Evolutionary conservation across 2,329 filamentous ascomycete genomes (phyloP).

Genomic region (Aspergillus aculeatus): DNA sequence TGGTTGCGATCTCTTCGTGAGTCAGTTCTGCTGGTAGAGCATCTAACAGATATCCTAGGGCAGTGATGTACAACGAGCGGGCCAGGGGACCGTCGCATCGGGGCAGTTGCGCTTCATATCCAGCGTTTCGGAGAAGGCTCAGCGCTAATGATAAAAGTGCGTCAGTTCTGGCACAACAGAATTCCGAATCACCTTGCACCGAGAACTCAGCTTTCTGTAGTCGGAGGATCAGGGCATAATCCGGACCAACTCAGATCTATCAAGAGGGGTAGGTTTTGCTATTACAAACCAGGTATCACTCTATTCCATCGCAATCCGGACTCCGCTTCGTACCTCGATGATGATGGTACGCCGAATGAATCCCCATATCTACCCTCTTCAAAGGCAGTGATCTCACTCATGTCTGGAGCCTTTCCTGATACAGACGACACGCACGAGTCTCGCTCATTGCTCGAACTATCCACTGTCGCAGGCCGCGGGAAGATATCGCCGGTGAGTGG

Average conservation of each 20-base stretch:
- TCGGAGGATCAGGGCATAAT: not conserved
- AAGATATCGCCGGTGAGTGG: not conserved
- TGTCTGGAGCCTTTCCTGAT: conserved; percentile 22
- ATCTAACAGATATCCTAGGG: conserved; percentile 39
- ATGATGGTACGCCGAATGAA: conserved; percentile 11
- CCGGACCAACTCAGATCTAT: too few species aligned
- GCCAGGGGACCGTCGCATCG: conserved; percentile 32
- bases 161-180: not conserved
- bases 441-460: conserved; percentile 12
- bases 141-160: conserved; percentile 28
- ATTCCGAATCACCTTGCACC: not conserved
- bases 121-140: conserved; percentile 36
- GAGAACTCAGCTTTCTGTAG: not conserved
- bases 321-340: conserved; percentile 28
- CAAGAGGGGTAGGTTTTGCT: not conserved
- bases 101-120: conserved; percentile 35
- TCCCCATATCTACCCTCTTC: conserved; percentile 16
- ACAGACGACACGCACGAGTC: conserved; percentile 8
- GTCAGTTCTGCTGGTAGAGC: conserved; percentile 34
- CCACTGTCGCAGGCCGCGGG: conserved; percentile 14
- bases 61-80: conserved; percentile 37
- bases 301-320: conserved; percentile 39
- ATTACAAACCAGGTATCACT: conserved; percentile 31
- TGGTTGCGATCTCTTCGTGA: conserved; percentile 28
- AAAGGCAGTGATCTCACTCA: conserved; percentile 20